A percentile compares a stretch with the other conserved stretches of the same genome.
Evolutionary conservation across 768 basidiomycete genomes (phyloP).

Genomic region (Tylopilus felleus): DNA sequence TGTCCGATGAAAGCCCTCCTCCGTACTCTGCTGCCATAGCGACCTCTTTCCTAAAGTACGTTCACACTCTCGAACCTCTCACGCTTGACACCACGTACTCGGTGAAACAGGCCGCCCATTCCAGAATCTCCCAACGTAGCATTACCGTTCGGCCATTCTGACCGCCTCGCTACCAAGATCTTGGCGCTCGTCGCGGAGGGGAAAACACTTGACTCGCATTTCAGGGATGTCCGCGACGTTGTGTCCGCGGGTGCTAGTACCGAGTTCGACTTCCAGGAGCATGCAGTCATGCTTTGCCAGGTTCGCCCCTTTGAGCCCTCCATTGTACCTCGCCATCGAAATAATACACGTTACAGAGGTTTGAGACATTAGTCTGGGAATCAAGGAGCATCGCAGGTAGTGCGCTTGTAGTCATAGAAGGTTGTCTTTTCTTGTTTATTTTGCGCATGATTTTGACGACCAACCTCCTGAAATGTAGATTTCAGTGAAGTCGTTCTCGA

Average conservation of each 20-base stretch:
- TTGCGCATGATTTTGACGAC: not conserved
- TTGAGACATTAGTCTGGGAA: constrained; percentile 16
- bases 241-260: not conserved
- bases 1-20: constrained; percentile 15
- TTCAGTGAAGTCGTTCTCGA: constrained; percentile 21
- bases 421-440: not conserved
- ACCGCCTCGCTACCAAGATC: constrained; percentile 1
- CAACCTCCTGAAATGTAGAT: not conserved
- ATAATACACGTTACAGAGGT: constrained; percentile 2
- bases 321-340: not conserved
- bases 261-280: constrained; percentile 9
- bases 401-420: constrained; percentile 17
- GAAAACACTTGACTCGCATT: constrained; percentile 5
- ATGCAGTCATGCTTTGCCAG: constrained; percentile 7
- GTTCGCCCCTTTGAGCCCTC: not conserved
- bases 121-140: not conserved
- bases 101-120: not conserved
- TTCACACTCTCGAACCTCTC: not conserved
- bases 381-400: constrained; percentile 15
- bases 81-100: not conserved
- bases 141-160: constrained; percentile 12
- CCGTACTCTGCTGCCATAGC: constrained; percentile 14
- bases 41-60: constrained; percentile 1
- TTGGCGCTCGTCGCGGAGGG: constrained; percentile 15
- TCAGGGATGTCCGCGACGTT: constrained; percentile 13